Base-by-base conservation (phyloP, 345 rosid genomes). In the Citrus unshiu region DNA sequence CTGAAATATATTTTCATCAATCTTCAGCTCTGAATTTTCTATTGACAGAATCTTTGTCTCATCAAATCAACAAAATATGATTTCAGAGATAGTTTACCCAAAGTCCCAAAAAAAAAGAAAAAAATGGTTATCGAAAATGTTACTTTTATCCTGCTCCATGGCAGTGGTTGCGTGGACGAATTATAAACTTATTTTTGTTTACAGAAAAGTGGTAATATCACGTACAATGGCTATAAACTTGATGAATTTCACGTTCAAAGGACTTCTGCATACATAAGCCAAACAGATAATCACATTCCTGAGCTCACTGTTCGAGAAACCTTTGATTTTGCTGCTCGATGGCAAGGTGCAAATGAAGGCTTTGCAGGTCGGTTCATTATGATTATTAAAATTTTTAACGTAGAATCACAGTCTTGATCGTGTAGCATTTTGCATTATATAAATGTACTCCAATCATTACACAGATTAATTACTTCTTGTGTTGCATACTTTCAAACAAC, bases 291-390 rank as follows among this genome's bases (percentile, higher is more conserved):
- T 74, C 99, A 95, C 86, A 89, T 92, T 73, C 93, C 93, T 9
- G 98, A 95, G 81, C 89, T 92, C 64, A 95, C 97, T 58, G 98
- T 95, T n/a, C 88, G 97, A 62, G 98, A 95, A 86, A 95, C 98
- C 9, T 86, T 95, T 24, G 98, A 95, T 90, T 95, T 93, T 78
- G 98, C 97, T 61, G 98, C 98, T 59, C 83, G 95, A 80, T 95
- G 93, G 81, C 95, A 95, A 80, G 98, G 98, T 24, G 93, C 95
- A 80, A 93, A 84, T 63, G 93, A 91, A 80, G 90, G 91, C 74
- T 91, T 91, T 83, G 94, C 92, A 88, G 98, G 98, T 91, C 78
- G 5, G 80, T 80, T 79, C 35, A 6, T 61, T 74, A 68, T 34
- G 24, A 54, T 61, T 22, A 46, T 43, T 43, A 16, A 9, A 72